These are phyloP conservation scores for Penicillium macrosclerotiorum DNA, from an alignment of 495 filamentous ascomycete genomes.

Conservation along the genomic window DNA sequence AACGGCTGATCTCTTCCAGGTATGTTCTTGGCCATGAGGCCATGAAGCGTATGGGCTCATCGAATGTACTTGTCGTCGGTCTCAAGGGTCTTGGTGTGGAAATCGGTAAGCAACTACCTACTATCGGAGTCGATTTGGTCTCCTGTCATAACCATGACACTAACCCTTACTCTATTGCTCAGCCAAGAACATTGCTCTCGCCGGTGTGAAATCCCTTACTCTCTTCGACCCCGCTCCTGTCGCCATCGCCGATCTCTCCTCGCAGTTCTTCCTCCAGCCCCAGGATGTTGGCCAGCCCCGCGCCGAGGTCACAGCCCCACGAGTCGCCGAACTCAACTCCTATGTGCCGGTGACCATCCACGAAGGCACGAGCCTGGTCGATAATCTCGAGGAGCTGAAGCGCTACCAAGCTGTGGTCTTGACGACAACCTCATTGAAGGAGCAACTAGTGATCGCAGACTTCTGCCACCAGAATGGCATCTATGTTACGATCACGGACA, in stretches of 20 bases:
- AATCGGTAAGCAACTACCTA: conserved; percentile 56
- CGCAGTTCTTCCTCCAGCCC: conserved; percentile 91
- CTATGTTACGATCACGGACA: conserved; percentile 82
- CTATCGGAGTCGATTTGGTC: neutral
- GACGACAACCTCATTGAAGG: conserved; percentile 73
- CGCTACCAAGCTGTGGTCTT: conserved; percentile 91
- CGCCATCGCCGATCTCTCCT: conserved; percentile 80
- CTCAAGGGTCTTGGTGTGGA: conserved; percentile 94
- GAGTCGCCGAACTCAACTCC: conserved; percentile 91
- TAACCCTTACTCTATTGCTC: conserved; percentile 5
- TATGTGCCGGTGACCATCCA: conserved; percentile 88
- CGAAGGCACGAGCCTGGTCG: conserved; percentile 58
- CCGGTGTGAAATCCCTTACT: conserved; percentile 87
- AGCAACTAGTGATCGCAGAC: conserved; percentile 80
- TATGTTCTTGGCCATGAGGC: conserved; percentile 98
- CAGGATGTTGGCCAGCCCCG: conserved; percentile 91
- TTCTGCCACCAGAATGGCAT: conserved; percentile 93
- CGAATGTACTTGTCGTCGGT: conserved; percentile 89
- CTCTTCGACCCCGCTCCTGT: conserved; percentile 82
- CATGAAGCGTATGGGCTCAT: conserved; percentile 98
- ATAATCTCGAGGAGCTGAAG: conserved; percentile 73
- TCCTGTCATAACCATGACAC: too few relatives aligned
- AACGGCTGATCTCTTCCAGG: conserved; percentile 18
- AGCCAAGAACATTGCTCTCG: conserved; percentile 98
- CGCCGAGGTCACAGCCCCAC: conserved; percentile 79